Percentiles rank a stretch among this genome's conserved stretches.
These are phyloP conservation scores for Perkinsus chesapeaki DNA, from an alignment of 169 alveolate genomes.

Conservation along the genomic window DNA sequence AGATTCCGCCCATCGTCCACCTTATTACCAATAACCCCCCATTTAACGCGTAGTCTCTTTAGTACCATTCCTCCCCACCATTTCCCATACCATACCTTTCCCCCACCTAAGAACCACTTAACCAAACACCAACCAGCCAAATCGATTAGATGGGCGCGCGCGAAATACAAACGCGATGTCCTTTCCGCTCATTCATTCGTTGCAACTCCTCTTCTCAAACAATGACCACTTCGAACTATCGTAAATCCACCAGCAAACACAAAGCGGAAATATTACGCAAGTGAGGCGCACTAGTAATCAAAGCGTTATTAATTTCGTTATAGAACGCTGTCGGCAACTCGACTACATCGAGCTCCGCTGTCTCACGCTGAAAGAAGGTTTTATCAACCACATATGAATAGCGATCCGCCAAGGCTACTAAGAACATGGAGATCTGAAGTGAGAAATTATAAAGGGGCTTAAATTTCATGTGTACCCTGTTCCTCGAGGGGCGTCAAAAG, in stretches of 20 bases:
- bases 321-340: neutral
- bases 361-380: neutral
- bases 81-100: neutral
- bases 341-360: neutral
- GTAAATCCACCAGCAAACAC: neutral
- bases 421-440: neutral
- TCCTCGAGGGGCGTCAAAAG: too few relatives aligned
- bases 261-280: neutral
- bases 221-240: neutral
- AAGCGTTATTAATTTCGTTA: neutral
- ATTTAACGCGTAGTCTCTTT: neutral
- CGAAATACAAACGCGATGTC: neutral
- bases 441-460: too few relatives aligned
- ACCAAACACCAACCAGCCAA: neutral
- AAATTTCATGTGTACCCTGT: too few relatives aligned
- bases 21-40: neutral
- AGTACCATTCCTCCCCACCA: neutral
- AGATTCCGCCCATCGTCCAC: neutral
- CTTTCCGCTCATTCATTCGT: neutral
- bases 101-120: neutral
- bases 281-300: neutral
- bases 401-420: neutral
- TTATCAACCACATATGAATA: neutral
- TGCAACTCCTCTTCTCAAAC: neutral
- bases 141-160: neutral